Conservation (phyloP, 2,329 filamentous ascomycete genomes). For the Microdochium bolleyi region DNA sequence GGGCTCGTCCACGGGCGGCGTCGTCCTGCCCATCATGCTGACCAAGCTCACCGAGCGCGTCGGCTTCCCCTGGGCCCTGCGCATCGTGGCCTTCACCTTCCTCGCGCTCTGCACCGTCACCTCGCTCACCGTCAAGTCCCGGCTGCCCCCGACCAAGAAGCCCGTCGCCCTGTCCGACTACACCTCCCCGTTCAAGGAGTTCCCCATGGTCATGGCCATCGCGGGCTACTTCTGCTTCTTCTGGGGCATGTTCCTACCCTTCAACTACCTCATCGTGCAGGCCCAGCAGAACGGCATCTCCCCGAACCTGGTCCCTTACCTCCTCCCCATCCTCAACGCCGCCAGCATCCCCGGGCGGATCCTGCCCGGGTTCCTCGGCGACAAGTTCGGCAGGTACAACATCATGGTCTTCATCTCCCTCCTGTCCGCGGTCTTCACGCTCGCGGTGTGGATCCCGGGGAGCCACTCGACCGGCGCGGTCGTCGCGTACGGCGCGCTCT, state of each 20-base stretch:
- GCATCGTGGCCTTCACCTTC: conserved; percentile 26
- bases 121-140: conserved; percentile 22
- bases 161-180: conserved; percentile 40
- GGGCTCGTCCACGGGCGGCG: conserved; percentile 41
- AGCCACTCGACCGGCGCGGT: conserved; percentile 38
- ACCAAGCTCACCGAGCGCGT: conserved; percentile 39
- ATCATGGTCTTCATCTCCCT: conserved; percentile 35
- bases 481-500: conserved; percentile 52
- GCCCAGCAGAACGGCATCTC: conserved; percentile 34
- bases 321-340: conserved; percentile 50
- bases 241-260: conserved; percentile 45
- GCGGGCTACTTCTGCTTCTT: conserved; percentile 46
- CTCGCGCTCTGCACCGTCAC: conserved; percentile 20
- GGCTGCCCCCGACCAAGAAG: conserved; percentile 22
- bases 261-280: conserved; percentile 44
- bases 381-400: conserved; percentile 30
- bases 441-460: conserved; percentile 33
- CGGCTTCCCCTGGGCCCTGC: conserved; percentile 31
- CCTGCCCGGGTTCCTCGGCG: conserved; percentile 37
- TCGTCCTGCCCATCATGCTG: conserved; percentile 49
- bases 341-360: conserved; percentile 44
- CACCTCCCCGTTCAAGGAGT: conserved; percentile 34
- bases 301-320: conserved; percentile 31
- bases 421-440: conserved; percentile 27
- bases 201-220: conserved; percentile 32